Evolutionary conservation across 1,284 basidiomycete species (phyloP), one percentile per base, ranked within the genome.

Genomic region (Cryptococcus sp.): DNA sequence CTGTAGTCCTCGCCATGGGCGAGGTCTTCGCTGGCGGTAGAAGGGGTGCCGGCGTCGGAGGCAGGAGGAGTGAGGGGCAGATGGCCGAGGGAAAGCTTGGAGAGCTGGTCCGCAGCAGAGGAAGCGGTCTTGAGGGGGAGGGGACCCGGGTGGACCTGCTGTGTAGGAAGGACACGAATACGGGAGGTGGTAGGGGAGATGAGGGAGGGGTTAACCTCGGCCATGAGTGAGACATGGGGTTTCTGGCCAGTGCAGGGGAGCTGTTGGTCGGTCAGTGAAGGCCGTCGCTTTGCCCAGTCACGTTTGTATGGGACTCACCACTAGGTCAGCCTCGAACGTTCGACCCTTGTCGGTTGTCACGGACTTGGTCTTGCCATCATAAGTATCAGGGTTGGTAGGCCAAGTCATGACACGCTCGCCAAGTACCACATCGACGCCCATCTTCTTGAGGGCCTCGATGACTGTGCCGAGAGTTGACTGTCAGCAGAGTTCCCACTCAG

Each of bases 171-270:
- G 12, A 88, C 85, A 52, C 80, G 77, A 21, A 83, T 82, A 46
- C 69, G 65, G 13, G 65, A 60, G 42, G 77, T 82, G 9, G 70
- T 61, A 0, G 79, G 67, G 51, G 83, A 79, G 45, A 89, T 79
- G 1, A 81, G 80, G 2, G 76, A 65, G 0, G 83, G 79, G 52
- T 84, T 79, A 63, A 86, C 77, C 0, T 70, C 65, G 28, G 70
- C 74, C 24, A 91, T 75, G 40, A 89, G 69, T 0, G 72, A 77
- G 0, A 86, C 85, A 69, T 89, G 88, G 18, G 87, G 87, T 38
- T 77, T 80, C 73, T 89, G 87, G 7, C 88, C 88, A 0, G 87
- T 89, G 69, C 88, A 89, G 1, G 87, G 77, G n/a, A 61, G 52
- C 56, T 58, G 35, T 4, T 15, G 20, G 11, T 28, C 11, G 20